Base-by-base conservation (phyloP, 140 eudicot species). In the Cichorium intybus region DNA sequence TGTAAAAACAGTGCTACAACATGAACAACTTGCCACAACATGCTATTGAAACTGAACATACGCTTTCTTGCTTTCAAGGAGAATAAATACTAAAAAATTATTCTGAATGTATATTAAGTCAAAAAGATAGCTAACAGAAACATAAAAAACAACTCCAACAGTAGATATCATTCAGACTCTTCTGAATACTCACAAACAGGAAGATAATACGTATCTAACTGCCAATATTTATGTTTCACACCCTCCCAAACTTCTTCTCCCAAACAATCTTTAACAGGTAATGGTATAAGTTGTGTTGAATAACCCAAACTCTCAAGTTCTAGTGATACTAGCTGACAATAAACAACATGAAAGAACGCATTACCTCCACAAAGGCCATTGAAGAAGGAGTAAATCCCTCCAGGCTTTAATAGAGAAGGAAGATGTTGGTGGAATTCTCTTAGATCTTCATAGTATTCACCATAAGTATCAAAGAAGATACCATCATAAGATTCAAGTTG, bases 301-400 rank as follows among this genome's bases (percentile, higher is more conserved):
- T 82, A 92, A 35, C 96, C 98, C 78, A 88, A 73, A 63, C 75
- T 92, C 79, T 92, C 86, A 53, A 92, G 95, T 83, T 92, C 98
- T 58, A 92, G 59, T 0, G 98, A 79, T 61, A 92, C 98, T 64
- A 92, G 64, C 69, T 92, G 95, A 70, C 96, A 83, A 58, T 92
- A 92, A 62, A 92, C 98, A 57, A 88, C 90, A 71, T 92, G 98
- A 74, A 92, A 92, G 75, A 92, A 92, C 24, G 96, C 95, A 70
- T 88, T 92, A 81, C 88, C 84, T 63, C 98, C 96, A 66, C 96
- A 92, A 62, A 92, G 98, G 21, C 98, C 96, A 66, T 92, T 92
- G 61, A 92, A 92, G 61, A 92, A 92, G 62, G 96, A 92, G 79
- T 92, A 92, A 66, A 92, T 88, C 28, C 98, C 98, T 70, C 84